Percentiles rank a stretch among this genome's conserved stretches.
Evolutionary conservation across 2,329 filamentous ascomycete genomes (phyloP).

Genomic region (Aspergillus tanneri): DNA sequence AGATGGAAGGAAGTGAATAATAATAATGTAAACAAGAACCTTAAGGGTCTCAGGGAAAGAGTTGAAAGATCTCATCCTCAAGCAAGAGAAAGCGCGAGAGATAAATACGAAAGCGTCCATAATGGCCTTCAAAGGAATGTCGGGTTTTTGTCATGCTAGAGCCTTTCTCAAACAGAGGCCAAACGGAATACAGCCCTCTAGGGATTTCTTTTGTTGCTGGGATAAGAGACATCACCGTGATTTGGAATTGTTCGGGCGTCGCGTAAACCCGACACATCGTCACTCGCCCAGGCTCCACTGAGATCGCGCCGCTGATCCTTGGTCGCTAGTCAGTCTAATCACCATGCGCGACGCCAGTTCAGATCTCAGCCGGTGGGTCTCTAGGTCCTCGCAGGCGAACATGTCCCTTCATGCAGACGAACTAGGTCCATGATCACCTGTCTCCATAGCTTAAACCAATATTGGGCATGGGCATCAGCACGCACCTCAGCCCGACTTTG

Average conservation of each 20-base stretch:
- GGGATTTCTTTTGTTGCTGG: slow-evolving; percentile 9
- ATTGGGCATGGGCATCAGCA: too few species aligned
- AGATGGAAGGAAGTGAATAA: neutral
- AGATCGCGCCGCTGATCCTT: slow-evolving; percentile 22
- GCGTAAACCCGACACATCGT: slow-evolving; percentile 21
- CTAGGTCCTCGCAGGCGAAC: slow-evolving; percentile 14
- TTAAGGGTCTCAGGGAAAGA: too few species aligned
- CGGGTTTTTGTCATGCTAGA: slow-evolving; percentile 19
- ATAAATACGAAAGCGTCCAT: neutral
- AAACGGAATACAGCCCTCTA: neutral
- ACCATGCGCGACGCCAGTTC: slow-evolving; percentile 12
- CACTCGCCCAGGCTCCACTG: slow-evolving; percentile 13
- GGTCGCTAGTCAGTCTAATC: slow-evolving; percentile 15
- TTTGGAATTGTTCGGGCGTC: slow-evolving; percentile 28
- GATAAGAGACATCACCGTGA: slow-evolving; percentile 15
- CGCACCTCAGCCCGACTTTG: slow-evolving; percentile 13
- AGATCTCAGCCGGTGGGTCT: slow-evolving; percentile 21
- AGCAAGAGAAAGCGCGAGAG: neutral
- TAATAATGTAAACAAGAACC: neutral
- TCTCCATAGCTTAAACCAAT: slow-evolving; percentile 21
- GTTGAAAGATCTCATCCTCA: too few species aligned
- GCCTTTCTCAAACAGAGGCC: neutral
- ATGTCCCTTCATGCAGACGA: slow-evolving; percentile 19
- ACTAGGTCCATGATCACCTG: slow-evolving; percentile 19
- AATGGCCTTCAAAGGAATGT: neutral